Percentiles rank a stretch among this genome's conserved stretches.
These are phyloP conservation scores for Parachlorella kessleri DNA, from an alignment of 139 green algal genomes.

Conservation along the genomic window DNA sequence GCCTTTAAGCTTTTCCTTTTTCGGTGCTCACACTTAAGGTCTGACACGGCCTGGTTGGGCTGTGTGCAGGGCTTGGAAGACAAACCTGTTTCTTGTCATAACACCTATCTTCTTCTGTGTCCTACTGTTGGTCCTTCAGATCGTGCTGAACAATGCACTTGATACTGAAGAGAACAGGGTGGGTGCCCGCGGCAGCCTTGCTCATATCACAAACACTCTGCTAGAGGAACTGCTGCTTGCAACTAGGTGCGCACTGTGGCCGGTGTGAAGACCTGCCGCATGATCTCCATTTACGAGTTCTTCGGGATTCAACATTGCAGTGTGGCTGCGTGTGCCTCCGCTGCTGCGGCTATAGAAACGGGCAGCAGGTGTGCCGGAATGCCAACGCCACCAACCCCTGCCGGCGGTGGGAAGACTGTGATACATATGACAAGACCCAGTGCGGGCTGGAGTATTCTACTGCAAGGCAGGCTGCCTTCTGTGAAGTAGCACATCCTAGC, in stretches of 20 bases:
- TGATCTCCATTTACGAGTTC: too few relatives aligned
- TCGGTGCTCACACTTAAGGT: too few relatives aligned
- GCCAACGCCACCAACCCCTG: slow-evolving; percentile 2
- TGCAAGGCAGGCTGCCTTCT: slow-evolving; percentile 46
- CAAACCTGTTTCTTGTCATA: slow-evolving; percentile 67
- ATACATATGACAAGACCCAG: slow-evolving; percentile 32
- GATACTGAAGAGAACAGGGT: slow-evolving; percentile 58
- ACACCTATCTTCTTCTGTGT: slow-evolving; percentile 77
- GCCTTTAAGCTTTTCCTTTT: too few relatives aligned
- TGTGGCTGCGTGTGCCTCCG: slow-evolving; percentile 70
- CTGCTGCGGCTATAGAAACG: slow-evolving; percentile 47
- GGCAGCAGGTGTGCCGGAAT: background rate
- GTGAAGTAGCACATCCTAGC: slow-evolving; percentile 48
- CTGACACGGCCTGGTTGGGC: too few relatives aligned
- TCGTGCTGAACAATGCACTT: slow-evolving; percentile 42
- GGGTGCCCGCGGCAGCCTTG: background rate
- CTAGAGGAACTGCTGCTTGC: too few relatives aligned
- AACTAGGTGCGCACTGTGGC: too few relatives aligned
- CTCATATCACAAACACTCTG: too few relatives aligned
- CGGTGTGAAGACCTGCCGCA: too few relatives aligned
- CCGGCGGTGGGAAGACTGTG: slow-evolving; percentile 35
- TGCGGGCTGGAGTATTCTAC: slow-evolving; percentile 59
- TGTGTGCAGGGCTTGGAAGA: slow-evolving; percentile 55
- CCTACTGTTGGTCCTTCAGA: slow-evolving; percentile 54
- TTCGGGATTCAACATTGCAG: too few relatives aligned